These are phyloP conservation scores for Xerocomellus amylosporus DNA, from an alignment of 768 basidiomycete genomes.

Conservation along the genomic window DNA sequence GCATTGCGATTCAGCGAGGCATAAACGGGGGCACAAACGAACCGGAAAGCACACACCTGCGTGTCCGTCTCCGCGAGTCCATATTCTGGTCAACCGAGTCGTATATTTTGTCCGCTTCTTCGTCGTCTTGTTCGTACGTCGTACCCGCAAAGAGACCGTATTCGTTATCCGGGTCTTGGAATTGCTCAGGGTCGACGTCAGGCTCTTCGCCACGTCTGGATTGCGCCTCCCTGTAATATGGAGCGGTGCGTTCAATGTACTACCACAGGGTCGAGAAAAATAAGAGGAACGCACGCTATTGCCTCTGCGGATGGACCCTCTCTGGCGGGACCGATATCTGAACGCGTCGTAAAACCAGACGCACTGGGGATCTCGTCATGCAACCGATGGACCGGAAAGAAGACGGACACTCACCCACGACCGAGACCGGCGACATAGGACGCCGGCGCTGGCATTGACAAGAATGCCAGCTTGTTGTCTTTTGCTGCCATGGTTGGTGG, in stretches of 20 bases:
- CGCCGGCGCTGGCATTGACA: conserved; percentile 91
- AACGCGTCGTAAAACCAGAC: conserved; percentile 95
- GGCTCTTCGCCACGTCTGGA: conserved; percentile 83
- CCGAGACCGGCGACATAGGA: conserved; percentile 99
- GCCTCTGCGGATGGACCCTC: conserved; percentile 92
- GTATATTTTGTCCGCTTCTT: conserved; percentile 95
- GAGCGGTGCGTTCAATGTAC: background rate
- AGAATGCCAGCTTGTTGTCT: conserved; percentile 84
- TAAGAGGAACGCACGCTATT: conserved; percentile 62
- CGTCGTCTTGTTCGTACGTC: conserved; percentile 95
- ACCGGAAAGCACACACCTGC: conserved; percentile 63
- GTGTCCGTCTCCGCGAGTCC: conserved; percentile 77
- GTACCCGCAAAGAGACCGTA: conserved; percentile 93
- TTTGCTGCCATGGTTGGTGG: conserved; percentile 41
- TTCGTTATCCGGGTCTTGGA: conserved; percentile 97
- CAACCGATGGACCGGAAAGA: conserved; percentile 1
- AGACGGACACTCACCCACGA: conserved; percentile 65
- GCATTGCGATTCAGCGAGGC: background rate
- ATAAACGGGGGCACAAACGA: conserved; percentile 28
- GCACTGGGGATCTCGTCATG: conserved; percentile 50
- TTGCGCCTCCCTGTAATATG: conserved; percentile 70
- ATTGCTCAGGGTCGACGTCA: conserved; percentile 86
- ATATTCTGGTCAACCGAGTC: conserved; percentile 88
- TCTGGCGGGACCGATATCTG: conserved; percentile 97
- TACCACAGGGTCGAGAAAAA: background rate